Base-by-base conservation (phyloP, 495 filamentous ascomycete genomes). In the Patellaria atrata region DNA sequence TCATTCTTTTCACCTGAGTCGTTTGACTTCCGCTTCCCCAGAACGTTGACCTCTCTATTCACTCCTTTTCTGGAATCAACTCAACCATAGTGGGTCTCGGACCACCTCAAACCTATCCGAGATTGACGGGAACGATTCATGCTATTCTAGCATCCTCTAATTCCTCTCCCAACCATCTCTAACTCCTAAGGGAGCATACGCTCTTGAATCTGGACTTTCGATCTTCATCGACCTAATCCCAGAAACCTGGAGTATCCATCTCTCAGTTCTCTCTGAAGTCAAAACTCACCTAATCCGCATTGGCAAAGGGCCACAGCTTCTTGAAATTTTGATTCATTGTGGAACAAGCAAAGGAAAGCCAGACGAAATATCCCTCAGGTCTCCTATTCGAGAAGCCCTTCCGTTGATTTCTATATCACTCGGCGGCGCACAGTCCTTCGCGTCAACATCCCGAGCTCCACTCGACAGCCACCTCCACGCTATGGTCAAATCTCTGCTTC, bases 71-170 rank as follows among this genome's bases (percentile, higher is more conserved):
- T n/a, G n/a, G n/a, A n/a, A n/a, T n/a, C n/a, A n/a, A n/a, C n/a
- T n/a, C n/a, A n/a, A n/a, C n/a, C n/a, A n/a, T n/a, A n/a, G n/a
- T n/a, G n/a, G 42, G 46, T 39, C 35, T 36, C 35, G 35, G 42
- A 41, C 35, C 40, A 37, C 30, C 41, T 37, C 34, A 37, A 27
- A 28, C 34, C 22, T 25, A 17, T 22, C 34, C 46, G 46, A 45
- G 43, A 50, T 50, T 50, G 42, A 37, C 38, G 33, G 34, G 19
- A 33, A 27, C 46, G 46, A 50, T 45, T 50, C 46, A 50, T 49
- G 46, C 42, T 30, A 33, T 31, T 13, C 22, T 20, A 21, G 27
- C 34, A 25, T 39, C 33, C n/a, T 27, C 30, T 42, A 12, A 41
- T 30, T 25, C 11, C 6, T 22, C 29, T 28, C 14, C 11, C 29